These are phyloP conservation scores for Borovskyia barvae DNA, from an alignment of 208 protist genomes.

Conservation along the genomic window DNA sequence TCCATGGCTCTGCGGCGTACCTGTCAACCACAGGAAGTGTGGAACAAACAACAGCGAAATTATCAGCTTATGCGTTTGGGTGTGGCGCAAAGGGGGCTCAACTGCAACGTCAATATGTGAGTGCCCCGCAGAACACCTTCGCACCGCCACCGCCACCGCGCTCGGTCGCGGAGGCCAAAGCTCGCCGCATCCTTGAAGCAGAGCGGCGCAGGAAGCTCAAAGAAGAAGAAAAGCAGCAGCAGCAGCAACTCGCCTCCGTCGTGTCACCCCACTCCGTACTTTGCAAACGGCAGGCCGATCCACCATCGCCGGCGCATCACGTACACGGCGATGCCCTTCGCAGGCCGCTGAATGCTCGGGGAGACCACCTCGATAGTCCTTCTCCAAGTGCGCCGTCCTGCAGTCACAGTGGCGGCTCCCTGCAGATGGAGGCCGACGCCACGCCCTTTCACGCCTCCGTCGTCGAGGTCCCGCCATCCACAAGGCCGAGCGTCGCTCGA, in stretches of 20 bases:
- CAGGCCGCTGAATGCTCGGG: too few species aligned
- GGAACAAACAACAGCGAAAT: too few species aligned
- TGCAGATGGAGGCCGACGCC: too few species aligned
- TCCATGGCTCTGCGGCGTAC: neutral
- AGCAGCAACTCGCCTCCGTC: neutral
- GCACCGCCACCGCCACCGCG: slow-evolving; percentile 9
- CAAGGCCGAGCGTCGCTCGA: too few species aligned
- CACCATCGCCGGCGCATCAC: too few species aligned
- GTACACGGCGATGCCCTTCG: too few species aligned
- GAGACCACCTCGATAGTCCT: too few species aligned
- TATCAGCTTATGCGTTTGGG: slow-evolving; percentile 7
- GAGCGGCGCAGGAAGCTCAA: slow-evolving; percentile 7
- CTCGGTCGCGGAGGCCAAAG: slow-evolving; percentile 17
- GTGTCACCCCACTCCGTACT: neutral
- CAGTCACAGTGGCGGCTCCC: too few species aligned
- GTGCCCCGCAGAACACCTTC: neutral
- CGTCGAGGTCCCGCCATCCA: too few species aligned
- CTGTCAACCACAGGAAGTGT: neutral
- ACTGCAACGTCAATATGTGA: neutral
- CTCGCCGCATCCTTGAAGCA: slow-evolving; percentile 14
- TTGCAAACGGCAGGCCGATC: too few species aligned
- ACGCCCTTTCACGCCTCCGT: too few species aligned
- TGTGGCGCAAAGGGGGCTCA: neutral
- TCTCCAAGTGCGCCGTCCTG: too few species aligned
- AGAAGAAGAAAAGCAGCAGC: neutral